Percentiles rank a stretch among this genome's conserved stretches.
These are phyloP conservation scores for Letharia lupina DNA, from an alignment of 495 filamentous ascomycete genomes.

Conservation along the genomic window DNA sequence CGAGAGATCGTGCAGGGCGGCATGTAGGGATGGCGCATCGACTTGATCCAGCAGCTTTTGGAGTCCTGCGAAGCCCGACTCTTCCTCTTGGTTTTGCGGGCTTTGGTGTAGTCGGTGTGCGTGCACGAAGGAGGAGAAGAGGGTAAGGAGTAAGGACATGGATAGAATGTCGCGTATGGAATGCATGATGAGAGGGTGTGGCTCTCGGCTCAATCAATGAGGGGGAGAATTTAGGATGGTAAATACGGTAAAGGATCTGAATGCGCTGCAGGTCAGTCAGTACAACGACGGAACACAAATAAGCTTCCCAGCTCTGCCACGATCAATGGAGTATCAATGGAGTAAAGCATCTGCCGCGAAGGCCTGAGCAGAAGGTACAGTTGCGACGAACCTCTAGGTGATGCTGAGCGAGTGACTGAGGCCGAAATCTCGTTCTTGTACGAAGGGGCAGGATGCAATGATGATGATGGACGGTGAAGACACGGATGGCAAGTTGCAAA, in stretches of 20 bases:
- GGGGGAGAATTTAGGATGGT: not conserved
- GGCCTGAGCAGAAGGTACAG: not conserved
- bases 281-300: not conserved
- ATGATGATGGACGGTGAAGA: not conserved
- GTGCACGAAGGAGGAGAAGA: conserved; percentile 9
- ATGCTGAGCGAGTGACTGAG: not conserved
- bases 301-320: not conserved
- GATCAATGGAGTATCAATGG: not conserved
- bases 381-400: not conserved
- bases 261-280: conserved; percentile 3
- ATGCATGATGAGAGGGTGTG: conserved; percentile 15
- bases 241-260: not conserved
- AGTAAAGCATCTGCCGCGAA: not conserved
- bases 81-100: conserved; percentile 10
- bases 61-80: conserved; percentile 24
- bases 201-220: conserved; percentile 4
- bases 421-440: not conserved
- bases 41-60: conserved; percentile 36
- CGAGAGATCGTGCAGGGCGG: conserved; percentile 41
- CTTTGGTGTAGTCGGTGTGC: conserved; percentile 3
- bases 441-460: not conserved
- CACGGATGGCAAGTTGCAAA: not conserved
- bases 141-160: conserved; percentile 11
- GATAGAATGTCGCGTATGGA: conserved; percentile 19
- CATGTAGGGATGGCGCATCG: conserved; percentile 38